These are phyloP conservation scores for Aspergillus leporis DNA, from an alignment of 495 filamentous ascomycete species.

Conservation along the genomic window DNA sequence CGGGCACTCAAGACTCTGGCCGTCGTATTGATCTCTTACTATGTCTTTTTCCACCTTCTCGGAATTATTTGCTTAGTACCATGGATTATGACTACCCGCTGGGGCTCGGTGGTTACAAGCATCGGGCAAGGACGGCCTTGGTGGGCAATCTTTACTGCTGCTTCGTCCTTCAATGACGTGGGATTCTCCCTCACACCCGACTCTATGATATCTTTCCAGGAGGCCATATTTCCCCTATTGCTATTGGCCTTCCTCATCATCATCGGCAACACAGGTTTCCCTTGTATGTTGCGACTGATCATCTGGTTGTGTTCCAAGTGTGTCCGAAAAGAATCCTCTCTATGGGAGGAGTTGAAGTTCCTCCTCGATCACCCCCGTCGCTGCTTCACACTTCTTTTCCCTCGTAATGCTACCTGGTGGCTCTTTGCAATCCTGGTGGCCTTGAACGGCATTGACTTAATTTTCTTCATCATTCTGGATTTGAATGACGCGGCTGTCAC, in stretches of 20 bases:
- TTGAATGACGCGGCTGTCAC: conserved; percentile 69
- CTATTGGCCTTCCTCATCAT: conserved; percentile 80
- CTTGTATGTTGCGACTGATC: conserved; percentile 84
- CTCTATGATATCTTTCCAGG: conserved; percentile 86
- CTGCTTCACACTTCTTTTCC: conserved; percentile 93
- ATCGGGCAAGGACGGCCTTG: conserved; percentile 68
- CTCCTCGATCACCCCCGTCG: conserved; percentile 91
- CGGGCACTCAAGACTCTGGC: conserved; percentile 84
- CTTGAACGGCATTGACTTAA: conserved; percentile 78
- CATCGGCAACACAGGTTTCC: conserved; percentile 92
- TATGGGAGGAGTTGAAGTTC: conserved; percentile 88
- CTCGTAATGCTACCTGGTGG: conserved; percentile 91
- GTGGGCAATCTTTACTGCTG: conserved; percentile 90
- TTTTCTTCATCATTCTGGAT: conserved; percentile 90
- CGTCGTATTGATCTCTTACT: conserved; percentile 75
- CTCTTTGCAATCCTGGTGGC: conserved; percentile 81
- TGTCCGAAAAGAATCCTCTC: conserved; percentile 56
- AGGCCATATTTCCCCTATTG: conserved; percentile 70
- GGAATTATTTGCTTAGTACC: conserved; percentile 69
- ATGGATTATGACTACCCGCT: conserved; percentile 70
- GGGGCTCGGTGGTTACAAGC: conserved; percentile 59
- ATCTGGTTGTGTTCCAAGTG: conserved; percentile 74
- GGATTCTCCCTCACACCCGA: conserved; percentile 87
- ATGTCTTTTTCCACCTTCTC: conserved; percentile 70
- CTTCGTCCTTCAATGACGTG: conserved; percentile 86